Conservation (phyloP, 768 basidiomycete genomes). For the Cyathus striatus region DNA sequence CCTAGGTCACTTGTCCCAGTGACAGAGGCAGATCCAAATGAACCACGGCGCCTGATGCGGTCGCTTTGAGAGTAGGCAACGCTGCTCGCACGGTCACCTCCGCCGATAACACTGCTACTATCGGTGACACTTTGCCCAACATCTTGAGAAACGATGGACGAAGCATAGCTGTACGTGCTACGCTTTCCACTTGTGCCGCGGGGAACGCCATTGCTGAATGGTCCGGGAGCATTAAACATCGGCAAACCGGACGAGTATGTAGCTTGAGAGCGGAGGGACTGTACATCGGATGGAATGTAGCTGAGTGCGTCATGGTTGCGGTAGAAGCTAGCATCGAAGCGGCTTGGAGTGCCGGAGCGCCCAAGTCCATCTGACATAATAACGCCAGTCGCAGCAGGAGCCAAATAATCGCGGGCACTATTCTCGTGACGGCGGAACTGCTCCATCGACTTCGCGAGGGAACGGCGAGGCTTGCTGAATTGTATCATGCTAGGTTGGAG, state of each 20-base stretch:
- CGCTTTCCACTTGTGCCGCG: constrained; percentile 67
- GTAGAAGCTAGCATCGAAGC: constrained; percentile 95
- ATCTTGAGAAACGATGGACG: constrained; percentile 92
- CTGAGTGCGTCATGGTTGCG: constrained; percentile 90
- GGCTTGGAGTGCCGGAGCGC: constrained; percentile 86
- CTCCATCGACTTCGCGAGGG: constrained; percentile 86
- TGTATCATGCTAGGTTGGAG: constrained; percentile 98
- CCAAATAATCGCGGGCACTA: constrained; percentile 73
- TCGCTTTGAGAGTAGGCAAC: constrained; percentile 87
- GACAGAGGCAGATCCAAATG: constrained; percentile 65
- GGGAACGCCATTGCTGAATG: constrained; percentile 63
- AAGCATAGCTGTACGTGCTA: constrained; percentile 79
- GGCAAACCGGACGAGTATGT: constrained; percentile 92
- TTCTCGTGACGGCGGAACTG: constrained; percentile 93
- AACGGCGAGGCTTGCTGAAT: constrained; percentile 94
- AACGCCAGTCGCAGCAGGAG: constrained; percentile 32
- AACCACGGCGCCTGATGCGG: constrained; percentile 70
- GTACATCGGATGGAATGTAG: constrained; percentile 93
- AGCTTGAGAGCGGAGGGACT: constrained; percentile 94
- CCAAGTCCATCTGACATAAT: constrained; percentile 46
- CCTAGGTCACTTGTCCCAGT: constrained; percentile 75
- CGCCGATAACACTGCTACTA: constrained; percentile 56
- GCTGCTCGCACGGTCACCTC: constrained; percentile 36
- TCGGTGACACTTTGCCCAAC: constrained; percentile 62
- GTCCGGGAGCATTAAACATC: constrained; percentile 68